phyloP scores from a whole-genome alignment of 768 basidiomycete genomes.

The Podaxis sp. region DNA sequence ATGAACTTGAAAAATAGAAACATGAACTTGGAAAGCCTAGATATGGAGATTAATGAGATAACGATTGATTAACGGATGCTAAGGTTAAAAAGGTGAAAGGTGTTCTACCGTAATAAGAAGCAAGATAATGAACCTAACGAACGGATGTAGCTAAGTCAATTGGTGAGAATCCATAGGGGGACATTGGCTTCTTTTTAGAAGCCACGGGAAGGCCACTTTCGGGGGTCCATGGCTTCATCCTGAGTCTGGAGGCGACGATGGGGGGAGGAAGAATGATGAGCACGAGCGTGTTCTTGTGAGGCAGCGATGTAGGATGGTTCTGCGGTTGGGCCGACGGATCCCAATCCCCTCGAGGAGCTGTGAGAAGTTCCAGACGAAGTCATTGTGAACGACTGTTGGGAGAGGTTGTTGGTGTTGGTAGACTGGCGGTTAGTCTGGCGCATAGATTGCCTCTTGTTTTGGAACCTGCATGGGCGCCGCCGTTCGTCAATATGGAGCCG shows the following conservation, averaged over 20 bases:
- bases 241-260: slow-evolving; percentile 41
- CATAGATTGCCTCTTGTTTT: slow-evolving; percentile 83
- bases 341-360: slow-evolving; percentile 5
- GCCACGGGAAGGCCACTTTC: slow-evolving; percentile 43
- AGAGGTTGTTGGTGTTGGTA: slow-evolving; percentile 34
- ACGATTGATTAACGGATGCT: slow-evolving; percentile 28
- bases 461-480: slow-evolving; percentile 54
- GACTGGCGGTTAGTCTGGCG: slow-evolving; percentile 71
- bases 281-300: slow-evolving; percentile 20
- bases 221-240: slow-evolving; percentile 39
- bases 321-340: neutral
- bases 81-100: slow-evolving; percentile 25
- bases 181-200: slow-evolving; percentile 34
- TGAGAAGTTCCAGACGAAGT: slow-evolving; percentile 25
- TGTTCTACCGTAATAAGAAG: slow-evolving; percentile 33
- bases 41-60: slow-evolving; percentile 31
- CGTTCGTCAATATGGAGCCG: slow-evolving; percentile 18
- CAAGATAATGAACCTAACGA: slow-evolving; percentile 35
- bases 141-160: slow-evolving; percentile 36
- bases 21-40: slow-evolving; percentile 29
- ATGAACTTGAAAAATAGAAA: slow-evolving; percentile 19
- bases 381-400: slow-evolving; percentile 49
- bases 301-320: slow-evolving; percentile 11
- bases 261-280: slow-evolving; percentile 29
- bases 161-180: slow-evolving; percentile 21